Evolutionary conservation across 2,329 filamentous ascomycete species (phyloP), one percentile per base, ranked within the genome.

Genomic region (Cyphellophora attinorum): DNA sequence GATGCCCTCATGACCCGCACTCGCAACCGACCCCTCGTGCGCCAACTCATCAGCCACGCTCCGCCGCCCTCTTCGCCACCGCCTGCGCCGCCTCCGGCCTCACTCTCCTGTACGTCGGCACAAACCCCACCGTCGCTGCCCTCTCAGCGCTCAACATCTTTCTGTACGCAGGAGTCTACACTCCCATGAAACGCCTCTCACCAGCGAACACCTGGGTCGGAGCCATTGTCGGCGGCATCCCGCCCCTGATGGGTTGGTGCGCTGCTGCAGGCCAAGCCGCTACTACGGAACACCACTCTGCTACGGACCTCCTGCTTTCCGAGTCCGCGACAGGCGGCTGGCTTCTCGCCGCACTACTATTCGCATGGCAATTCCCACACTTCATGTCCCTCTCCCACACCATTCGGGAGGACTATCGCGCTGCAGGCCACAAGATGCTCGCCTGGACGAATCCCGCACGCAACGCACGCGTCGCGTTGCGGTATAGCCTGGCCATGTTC

Each of bases 291-390:
- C 76, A 79, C 45, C 81, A 81, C 18, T 79, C 76, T 8, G 91
- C 82, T 79, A 69, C 72, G 31, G 85, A 91, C 53, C 70, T 93
- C 25, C 65, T 93, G 0, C 74, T 93, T 37, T 79, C 83, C 51
- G 55, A 79, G 56, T 51, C 76, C 57, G 71, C 67, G 16, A 62
- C 77, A 8, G 91, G 91, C 4, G 91, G 89, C 3, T 98, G 91
- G 91, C 64, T 96, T 1, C 66, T 95, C 11, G 89, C 85, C 1
- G 76, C 72, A 0, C 63, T 96, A 5, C 67, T 98, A 4, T 93
- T 94, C 47, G 81, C 86, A 10, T 98, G 91, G 91, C 89, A 98
- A 55, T 96, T 98, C 54, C 86, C 91, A 3, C 91, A 98, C 61
- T 98, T 98, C 65, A 96, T 95, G 71, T 81, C 88, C 1, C 69